Evolutionary conservation across 129 eudicot genomes (phyloP).

Genomic region (Chrysanthemum seticuspe): DNA sequence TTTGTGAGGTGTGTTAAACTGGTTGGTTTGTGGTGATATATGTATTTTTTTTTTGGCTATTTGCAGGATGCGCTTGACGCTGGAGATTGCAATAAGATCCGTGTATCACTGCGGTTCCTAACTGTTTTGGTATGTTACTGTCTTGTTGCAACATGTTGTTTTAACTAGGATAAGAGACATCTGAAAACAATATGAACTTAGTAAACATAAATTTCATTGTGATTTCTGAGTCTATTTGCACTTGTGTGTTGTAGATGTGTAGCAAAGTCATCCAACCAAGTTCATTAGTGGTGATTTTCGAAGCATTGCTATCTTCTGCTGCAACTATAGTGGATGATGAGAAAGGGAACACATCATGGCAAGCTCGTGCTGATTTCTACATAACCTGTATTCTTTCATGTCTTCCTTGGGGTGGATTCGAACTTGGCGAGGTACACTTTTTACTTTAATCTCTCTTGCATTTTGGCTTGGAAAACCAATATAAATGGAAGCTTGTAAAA

Average conservation of each 20-base stretch:
- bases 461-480: slow-evolving; percentile 3
- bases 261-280: slow-evolving; percentile 94
- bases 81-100: slow-evolving; percentile 76
- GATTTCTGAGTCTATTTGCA: not conserved
- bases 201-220: not conserved
- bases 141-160: slow-evolving; percentile 5
- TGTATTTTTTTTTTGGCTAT: slow-evolving; percentile 4
- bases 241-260: slow-evolving; percentile 63
- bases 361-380: slow-evolving; percentile 98
- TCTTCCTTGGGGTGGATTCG: slow-evolving; percentile 99
- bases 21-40: not conserved
- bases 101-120: slow-evolving; percentile 74
- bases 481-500: not conserved
- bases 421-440: slow-evolving; percentile 73
- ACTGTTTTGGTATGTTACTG: slow-evolving; percentile 78
- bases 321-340: slow-evolving; percentile 97
- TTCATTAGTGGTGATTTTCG: slow-evolving; percentile 75
- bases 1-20: not conserved
- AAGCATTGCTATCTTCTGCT: slow-evolving; percentile 87
- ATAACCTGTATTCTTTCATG: slow-evolving; percentile 87
- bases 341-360: slow-evolving; percentile 98
- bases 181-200: not conserved
- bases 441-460: not conserved
- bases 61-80: slow-evolving; percentile 67
- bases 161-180: slow-evolving; percentile 1